phyloP scores from a whole-genome alignment of 179 eudicot species.

The Nepenthes alata region DNA sequence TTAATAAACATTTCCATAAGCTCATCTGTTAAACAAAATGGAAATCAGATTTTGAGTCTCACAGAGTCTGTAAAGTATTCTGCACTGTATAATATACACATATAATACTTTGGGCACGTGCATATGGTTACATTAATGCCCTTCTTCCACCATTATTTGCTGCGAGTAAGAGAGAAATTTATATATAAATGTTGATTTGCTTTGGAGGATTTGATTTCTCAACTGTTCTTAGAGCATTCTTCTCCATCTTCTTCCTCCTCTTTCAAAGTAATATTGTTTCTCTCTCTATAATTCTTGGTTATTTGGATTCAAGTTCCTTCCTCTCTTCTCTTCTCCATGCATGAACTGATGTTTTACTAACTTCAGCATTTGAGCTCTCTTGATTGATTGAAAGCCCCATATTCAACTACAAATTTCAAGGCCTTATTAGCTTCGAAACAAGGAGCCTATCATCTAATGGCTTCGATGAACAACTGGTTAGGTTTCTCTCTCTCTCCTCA shows the following conservation, averaged over 20 bases:
- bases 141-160: slow-evolving; percentile 1
- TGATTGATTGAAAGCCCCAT: too few relatives aligned
- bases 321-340: slow-evolving; percentile 17
- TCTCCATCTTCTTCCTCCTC: slow-evolving; percentile 21
- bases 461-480: slow-evolving; percentile 50
- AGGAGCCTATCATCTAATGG: slow-evolving; percentile 24
- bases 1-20: neutral
- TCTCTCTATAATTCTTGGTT: neutral
- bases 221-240: slow-evolving; percentile 36
- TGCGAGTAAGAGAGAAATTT: neutral
- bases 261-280: neutral
- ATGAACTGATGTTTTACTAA: slow-evolving; percentile 14
- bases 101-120: slow-evolving; percentile 1
- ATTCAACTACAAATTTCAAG: too few relatives aligned
- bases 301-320: slow-evolving; percentile 7
- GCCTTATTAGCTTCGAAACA: too few relatives aligned
- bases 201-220: slow-evolving; percentile 34
- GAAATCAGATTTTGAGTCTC: neutral
- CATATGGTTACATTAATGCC: slow-evolving; percentile 5
- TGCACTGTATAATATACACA: neutral
- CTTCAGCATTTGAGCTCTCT: neutral
- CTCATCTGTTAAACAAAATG: neutral
- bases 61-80: neutral
- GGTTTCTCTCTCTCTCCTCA: slow-evolving; percentile 58
- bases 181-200: slow-evolving; percentile 31